Evolutionary conservation across 2,329 filamentous ascomycete genomes (phyloP).

Genomic region (Paraphaeosphaeria sporulosa): DNA sequence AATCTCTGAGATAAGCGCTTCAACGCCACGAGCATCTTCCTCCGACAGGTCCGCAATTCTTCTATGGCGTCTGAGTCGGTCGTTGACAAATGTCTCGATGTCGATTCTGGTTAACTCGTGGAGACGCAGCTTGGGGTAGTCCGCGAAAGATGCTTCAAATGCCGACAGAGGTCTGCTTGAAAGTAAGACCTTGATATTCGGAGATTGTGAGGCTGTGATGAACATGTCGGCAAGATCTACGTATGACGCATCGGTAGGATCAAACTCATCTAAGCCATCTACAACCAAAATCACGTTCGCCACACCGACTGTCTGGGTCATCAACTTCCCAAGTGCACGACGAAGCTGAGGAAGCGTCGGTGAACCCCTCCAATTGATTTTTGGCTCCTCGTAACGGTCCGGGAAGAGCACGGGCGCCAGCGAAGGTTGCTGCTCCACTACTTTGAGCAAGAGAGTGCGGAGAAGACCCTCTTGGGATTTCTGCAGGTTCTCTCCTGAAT

Average conservation of each 20-base stretch:
- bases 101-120: conserved; percentile 12
- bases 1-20: not conserved
- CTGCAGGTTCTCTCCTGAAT: conserved; percentile 10
- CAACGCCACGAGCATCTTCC: not conserved
- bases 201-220: conserved; percentile 1
- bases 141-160: conserved; percentile 14
- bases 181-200: conserved; percentile 15
- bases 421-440: conserved; percentile 8
- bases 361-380: not conserved
- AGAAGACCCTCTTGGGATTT: conserved; percentile 17
- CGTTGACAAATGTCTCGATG: conserved; percentile 13
- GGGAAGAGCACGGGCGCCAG: not conserved
- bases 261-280: conserved; percentile 13
- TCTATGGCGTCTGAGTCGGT: not conserved
- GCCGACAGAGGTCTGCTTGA: conserved; percentile 20
- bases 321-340: not conserved
- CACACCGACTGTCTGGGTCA: not conserved
- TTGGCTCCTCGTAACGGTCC: not conserved
- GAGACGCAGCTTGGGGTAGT: conserved; percentile 7
- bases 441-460: not conserved
- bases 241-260: not conserved
- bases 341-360: not conserved
- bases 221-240: conserved; percentile 10
- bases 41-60: not conserved
- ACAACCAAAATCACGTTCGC: not conserved